Evolutionary conservation across 2,329 filamentous ascomycete species (phyloP).

Genomic region (Aureobasidium leucospermi): DNA sequence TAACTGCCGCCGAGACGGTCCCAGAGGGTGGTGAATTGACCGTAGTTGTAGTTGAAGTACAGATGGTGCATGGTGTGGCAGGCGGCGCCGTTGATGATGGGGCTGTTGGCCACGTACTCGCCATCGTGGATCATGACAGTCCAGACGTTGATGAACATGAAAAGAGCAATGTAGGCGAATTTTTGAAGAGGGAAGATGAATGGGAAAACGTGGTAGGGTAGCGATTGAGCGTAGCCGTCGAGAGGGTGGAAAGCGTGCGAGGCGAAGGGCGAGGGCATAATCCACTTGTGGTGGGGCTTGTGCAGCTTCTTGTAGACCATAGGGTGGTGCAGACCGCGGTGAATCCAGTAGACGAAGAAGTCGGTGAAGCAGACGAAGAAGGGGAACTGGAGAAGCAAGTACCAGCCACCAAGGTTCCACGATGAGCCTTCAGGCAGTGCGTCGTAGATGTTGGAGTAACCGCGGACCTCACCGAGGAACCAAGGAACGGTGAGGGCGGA

Average conservation of each 20-base stretch:
- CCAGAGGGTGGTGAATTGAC: constrained; percentile 89
- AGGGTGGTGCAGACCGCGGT: constrained; percentile 77
- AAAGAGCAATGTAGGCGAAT: constrained; percentile 75
- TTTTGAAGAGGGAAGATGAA: constrained; percentile 92
- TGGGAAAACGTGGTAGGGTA: constrained; percentile 90
- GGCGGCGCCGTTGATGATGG: constrained; percentile 88
- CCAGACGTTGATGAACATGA: constrained; percentile 94
- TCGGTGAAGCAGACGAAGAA: constrained; percentile 85
- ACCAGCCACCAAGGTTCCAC: constrained; percentile 69
- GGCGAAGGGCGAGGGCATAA: constrained; percentile 92
- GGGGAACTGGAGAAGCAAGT: constrained; percentile 77
- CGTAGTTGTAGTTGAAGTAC: constrained; percentile 87
- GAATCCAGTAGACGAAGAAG: constrained; percentile 85
- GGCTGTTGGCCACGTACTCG: constrained; percentile 84
- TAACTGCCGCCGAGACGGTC: constrained; percentile 84
- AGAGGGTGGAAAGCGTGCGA: constrained; percentile 92
- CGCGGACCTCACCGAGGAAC: constrained; percentile 76
- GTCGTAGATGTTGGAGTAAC: constrained; percentile 84
- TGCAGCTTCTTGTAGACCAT: constrained; percentile 78
- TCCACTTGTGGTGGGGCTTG: constrained; percentile 99
- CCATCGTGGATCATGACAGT: constrained; percentile 94
- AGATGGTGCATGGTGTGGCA: constrained; percentile 91
- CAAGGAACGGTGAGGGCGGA: constrained; percentile 71
- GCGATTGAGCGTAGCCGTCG: constrained; percentile 79
- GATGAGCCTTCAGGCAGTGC: constrained; percentile 40